Base-by-base conservation (phyloP, 768 basidiomycete genomes). In the Kwoniella newhampshirensis region DNA sequence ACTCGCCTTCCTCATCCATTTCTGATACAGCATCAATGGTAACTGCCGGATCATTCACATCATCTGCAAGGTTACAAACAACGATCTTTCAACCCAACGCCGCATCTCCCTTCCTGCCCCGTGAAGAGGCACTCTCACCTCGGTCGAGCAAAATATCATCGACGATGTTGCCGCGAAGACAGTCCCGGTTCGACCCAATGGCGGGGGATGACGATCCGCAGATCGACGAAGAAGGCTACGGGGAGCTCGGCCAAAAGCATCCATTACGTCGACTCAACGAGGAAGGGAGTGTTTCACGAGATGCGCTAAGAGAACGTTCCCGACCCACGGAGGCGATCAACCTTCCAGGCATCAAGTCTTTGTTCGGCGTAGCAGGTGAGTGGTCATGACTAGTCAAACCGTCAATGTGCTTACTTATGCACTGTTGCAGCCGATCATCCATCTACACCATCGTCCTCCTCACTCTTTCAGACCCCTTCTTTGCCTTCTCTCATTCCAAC, bases 91-190 rank as follows among this genome's bases (percentile, higher is more conserved):
- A 61, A 44, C 13, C 15, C 23, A 21, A 54, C 59, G 40, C 47
- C 67, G 73, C 78, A 62, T 91, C 86, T 26, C 87, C 86, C 51
- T 94, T 80, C 69, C 96, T 88, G 48, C 88, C 88, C 56, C 96
- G 91, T 21, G 88, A 85, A 15, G 82, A 89, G 21, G 91, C 88
- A 67, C 90, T 94, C 77, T 97, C 93, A 66, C 86, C 89, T 71
- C 96, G 94, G 71, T 88, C 90, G 60, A 96, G 90, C 20, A 5
- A 7, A n/a, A 42, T 27, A n/a, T 15, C 15, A 4, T 25, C 37
- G 11, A 44, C 32, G 15, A 58, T 58, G 56, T 25, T 44, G 28
- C 23, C 37, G 1, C 52, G 70, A 44, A 58, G 71, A 36, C 54
- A 57, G 39, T 63, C 60, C 8, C 42, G 68, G 18, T 68, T 73